phyloP scores from a whole-genome alignment of 148 eudicot species.

The Drosera capensis region DNA sequence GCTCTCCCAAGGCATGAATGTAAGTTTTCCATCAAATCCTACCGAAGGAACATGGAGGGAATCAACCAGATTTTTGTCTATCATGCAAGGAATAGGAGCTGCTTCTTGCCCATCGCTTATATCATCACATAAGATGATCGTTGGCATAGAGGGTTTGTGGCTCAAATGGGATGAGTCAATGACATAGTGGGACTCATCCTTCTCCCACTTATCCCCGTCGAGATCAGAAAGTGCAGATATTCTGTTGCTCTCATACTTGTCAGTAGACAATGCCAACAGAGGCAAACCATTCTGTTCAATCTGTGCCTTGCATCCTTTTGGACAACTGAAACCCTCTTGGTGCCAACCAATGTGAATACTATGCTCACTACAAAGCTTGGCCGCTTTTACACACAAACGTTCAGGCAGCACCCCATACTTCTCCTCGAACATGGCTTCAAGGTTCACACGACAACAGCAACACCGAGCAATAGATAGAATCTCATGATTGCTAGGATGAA shows the following conservation, averaged over 20 bases:
- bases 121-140: conserved; percentile 70
- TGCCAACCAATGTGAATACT: conserved; percentile 63
- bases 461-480: conserved; percentile 54
- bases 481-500: conserved; percentile 64
- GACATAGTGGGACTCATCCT: conserved; percentile 86
- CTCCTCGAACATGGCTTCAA: conserved; percentile 51
- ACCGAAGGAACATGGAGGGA: conserved; percentile 32
- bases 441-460: conserved; percentile 61
- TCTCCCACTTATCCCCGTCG: conserved; percentile 39
- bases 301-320: conserved; percentile 47
- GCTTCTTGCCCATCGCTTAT: conserved; percentile 80
- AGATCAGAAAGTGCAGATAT: conserved; percentile 13
- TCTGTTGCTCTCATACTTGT: conserved; percentile 8
- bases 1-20: conserved; percentile 85
- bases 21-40: conserved; percentile 42
- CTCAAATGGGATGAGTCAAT: conserved; percentile 49
- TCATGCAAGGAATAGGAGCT: conserved; percentile 67
- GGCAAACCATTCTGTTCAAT: conserved; percentile 17
- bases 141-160: conserved; percentile 29
- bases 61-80: conserved; percentile 67
- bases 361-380: conserved; percentile 84
- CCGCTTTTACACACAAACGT: conserved; percentile 76
- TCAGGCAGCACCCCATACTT: conserved; percentile 76
- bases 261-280: conserved; percentile 18
- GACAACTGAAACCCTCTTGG: conserved; percentile 56